phyloP scores from a whole-genome alignment of 2,329 filamentous ascomycete species.

The Epichloe sibirici region DNA sequence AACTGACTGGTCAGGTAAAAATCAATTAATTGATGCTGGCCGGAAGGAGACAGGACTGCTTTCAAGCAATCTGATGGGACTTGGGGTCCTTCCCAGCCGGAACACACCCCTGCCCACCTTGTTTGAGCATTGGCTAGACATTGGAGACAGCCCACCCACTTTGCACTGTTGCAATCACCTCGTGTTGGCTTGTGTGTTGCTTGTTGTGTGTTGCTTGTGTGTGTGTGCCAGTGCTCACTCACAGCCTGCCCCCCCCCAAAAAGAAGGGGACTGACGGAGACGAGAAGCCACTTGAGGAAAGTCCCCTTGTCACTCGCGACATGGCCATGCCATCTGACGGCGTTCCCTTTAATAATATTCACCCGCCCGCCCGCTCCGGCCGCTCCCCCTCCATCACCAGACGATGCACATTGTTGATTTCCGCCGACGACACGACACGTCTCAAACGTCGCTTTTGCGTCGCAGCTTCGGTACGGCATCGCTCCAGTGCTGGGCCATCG shows the following conservation, averaged over 20 bases:
- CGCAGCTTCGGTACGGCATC: not conserved
- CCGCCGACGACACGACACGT: constrained; percentile 1
- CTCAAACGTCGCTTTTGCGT: constrained; percentile 1
- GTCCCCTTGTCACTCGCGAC: not conserved
- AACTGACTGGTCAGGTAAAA: no score
- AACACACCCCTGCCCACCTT: not conserved
- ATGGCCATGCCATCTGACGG: not conserved
- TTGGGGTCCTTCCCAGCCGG: not conserved
- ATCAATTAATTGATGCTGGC: no score
- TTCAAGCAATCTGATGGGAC: not conserved
- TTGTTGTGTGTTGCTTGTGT: not conserved
- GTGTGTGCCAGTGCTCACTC: not conserved
- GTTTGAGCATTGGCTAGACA: no score
- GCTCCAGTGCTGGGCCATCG: not conserved
- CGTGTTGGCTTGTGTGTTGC: constrained; percentile 1
- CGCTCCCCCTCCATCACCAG: not conserved
- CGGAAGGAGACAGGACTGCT: no score
- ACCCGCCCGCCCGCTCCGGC: not conserved
- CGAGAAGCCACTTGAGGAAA: not conserved
- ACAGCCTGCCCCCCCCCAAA: not conserved
- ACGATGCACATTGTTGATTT: not conserved
- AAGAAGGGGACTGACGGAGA: not conserved
- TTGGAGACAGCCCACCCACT: no score
- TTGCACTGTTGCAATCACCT: no score
- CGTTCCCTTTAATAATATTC: constrained; percentile 2